phyloP scores from a whole-genome alignment of 1,284 basidiomycete species.

The Coniferiporia weirii region DNA sequence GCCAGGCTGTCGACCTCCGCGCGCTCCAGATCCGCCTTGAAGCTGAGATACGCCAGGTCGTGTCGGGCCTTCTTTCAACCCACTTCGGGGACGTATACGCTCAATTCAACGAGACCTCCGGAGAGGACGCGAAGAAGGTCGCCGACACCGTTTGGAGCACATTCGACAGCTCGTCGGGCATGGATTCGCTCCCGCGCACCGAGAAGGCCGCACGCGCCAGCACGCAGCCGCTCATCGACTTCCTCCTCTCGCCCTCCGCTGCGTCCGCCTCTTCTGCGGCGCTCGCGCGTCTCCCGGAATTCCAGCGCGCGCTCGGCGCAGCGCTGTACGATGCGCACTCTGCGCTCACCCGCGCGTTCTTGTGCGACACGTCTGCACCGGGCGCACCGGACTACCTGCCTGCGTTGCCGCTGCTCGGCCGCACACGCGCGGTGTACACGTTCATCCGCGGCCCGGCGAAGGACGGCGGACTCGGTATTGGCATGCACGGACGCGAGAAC shows the following conservation, averaged over 20 bases:
- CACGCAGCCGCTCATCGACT: constrained; percentile 56
- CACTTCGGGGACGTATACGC: constrained; percentile 39
- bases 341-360: constrained; percentile 27
- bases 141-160: constrained; percentile 35
- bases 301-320: constrained; percentile 25
- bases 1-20: constrained; percentile 79
- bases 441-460: constrained; percentile 44
- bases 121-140: constrained; percentile 30
- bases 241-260: constrained; percentile 31
- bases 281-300: constrained; percentile 21
- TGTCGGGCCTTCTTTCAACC: constrained; percentile 43
- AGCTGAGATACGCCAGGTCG: constrained; percentile 42
- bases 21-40: constrained; percentile 65
- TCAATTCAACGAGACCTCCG: background rate
- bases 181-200: constrained; percentile 67
- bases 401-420: constrained; percentile 56
- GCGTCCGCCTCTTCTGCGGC: constrained; percentile 30
- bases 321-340: constrained; percentile 24
- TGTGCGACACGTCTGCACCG: constrained; percentile 38
- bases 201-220: constrained; percentile 57
- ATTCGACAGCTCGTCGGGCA: constrained; percentile 61
- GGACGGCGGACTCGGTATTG: constrained; percentile 49
- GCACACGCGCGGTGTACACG: constrained; percentile 63
- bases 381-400: constrained; percentile 52
- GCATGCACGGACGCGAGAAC: constrained; percentile 74